Conservation (phyloP, 192 early-diverging fungal species). For the Coemansia sp. region DNA sequence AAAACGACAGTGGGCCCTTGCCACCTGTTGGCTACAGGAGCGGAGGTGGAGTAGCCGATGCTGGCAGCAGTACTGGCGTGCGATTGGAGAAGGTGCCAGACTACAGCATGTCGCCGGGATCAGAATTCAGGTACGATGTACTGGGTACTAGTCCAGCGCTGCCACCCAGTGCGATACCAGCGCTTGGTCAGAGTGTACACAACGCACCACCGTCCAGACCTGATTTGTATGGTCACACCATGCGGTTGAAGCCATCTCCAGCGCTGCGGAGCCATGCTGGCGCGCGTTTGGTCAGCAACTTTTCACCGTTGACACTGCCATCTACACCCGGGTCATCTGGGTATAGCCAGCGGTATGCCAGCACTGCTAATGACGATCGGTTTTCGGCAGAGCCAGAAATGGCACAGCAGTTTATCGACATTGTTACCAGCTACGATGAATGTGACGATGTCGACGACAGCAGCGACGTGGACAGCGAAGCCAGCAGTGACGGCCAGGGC, state of each 20-base stretch:
- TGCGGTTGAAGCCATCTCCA: slow-evolving; percentile 9
- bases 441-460: background rate
- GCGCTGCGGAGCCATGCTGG: slow-evolving; percentile 18
- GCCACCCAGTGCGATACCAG: background rate
- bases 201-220: background rate
- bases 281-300: slow-evolving; percentile 42
- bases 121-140: background rate
- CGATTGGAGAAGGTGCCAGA: background rate
- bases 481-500: background rate
- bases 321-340: slow-evolving; percentile 44
- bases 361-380: slow-evolving; percentile 7
- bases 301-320: slow-evolving; percentile 50
- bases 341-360: slow-evolving; percentile 12
- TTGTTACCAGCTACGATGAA: slow-evolving; percentile 5
- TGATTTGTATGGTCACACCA: background rate
- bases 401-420: slow-evolving; percentile 7
- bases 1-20: slow-evolving; percentile 1
- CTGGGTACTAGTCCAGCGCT: background rate
- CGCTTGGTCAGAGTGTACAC: background rate
- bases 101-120: slow-evolving; percentile 3
- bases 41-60: slow-evolving; percentile 2
- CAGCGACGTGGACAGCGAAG: background rate
- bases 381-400: slow-evolving; percentile 2
- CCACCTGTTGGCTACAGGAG: background rate
- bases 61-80: background rate